A percentile compares a stretch with the other conserved stretches of the same genome.
Conservation (phyloP, 208 protist genomes). For the Trypanosoma grayi region DNA sequence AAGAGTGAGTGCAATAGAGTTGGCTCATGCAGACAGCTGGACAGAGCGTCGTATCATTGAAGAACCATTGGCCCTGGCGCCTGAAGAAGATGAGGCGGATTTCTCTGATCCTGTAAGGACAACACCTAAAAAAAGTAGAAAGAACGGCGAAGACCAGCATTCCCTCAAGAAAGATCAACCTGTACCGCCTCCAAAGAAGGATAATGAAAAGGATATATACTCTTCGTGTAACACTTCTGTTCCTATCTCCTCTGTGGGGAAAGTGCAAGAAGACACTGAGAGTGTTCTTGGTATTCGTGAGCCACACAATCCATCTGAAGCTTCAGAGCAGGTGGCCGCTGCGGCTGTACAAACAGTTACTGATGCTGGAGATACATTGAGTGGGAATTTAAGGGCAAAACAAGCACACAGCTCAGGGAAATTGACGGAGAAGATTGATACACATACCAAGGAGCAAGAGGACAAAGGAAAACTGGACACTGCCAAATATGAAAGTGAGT, state of each 20-base stretch:
- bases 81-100: neutral
- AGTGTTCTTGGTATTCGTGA: conserved; percentile 4
- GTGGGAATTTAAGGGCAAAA: too few species aligned
- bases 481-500: too few species aligned
- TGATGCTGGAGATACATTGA: too few species aligned
- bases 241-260: conserved; percentile 16
- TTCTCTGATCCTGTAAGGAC: neutral
- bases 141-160: neutral
- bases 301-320: neutral
- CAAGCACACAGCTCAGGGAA: too few species aligned
- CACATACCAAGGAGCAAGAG: too few species aligned
- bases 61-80: neutral
- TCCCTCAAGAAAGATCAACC: neutral
- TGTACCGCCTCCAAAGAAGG: neutral
- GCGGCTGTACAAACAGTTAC: neutral
- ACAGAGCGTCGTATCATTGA: conserved; percentile 23
- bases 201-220: neutral
- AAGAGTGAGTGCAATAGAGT: conserved; percentile 7
- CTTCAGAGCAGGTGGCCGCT: neutral
- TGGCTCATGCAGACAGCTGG: conserved; percentile 24
- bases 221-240: neutral
- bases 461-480: too few species aligned
- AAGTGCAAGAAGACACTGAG: conserved; percentile 1
- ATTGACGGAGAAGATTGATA: too few species aligned
- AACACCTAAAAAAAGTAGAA: neutral